A percentile compares a stretch with the other conserved stretches of the same genome.
phyloP scores from a whole-genome alignment of 176 grass and related monocot species.

The Cymbopogon citratus region DNA sequence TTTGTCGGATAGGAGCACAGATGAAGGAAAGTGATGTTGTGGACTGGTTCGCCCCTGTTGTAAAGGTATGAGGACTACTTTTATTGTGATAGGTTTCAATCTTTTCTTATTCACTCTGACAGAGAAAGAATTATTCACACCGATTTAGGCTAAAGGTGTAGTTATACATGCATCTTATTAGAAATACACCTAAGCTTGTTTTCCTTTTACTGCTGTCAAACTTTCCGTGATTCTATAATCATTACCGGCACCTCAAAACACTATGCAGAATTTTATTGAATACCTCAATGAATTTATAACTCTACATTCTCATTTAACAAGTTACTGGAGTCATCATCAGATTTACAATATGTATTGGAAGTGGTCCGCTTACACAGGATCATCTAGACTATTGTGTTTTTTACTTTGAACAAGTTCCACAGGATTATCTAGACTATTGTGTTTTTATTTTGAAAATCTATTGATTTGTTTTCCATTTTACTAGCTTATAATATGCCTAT shows the following conservation, averaged over 20 bases:
- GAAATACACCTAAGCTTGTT: not conserved
- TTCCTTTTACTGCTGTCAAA: not conserved
- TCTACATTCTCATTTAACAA: constrained; percentile 2
- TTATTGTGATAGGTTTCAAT: not conserved
- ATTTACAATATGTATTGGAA: not conserved
- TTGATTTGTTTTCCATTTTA: not conserved
- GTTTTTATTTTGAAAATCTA: not conserved
- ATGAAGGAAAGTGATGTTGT: constrained; percentile 87
- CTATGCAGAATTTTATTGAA: not conserved
- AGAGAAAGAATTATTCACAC: not conserved
- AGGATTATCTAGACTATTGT: not conserved
- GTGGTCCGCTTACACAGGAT: not conserved
- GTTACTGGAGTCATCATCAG: not conserved
- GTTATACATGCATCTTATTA: not conserved
- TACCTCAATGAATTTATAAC: not conserved
- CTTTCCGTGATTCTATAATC: not conserved
- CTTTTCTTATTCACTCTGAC: not conserved
- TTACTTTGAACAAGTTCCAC: not conserved
- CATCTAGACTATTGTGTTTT: not conserved
- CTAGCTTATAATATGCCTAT: not conserved
- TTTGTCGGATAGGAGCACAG: constrained; percentile 86
- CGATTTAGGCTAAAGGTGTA: not conserved
- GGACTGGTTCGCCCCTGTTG: constrained; percentile 64
- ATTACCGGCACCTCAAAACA: not conserved
- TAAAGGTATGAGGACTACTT: constrained; percentile 50